Evolutionary conservation across 371 early-diverging fungal species (phyloP), one percentile per base, ranked within the genome.

Genomic region (Mucor ambiguus): DNA sequence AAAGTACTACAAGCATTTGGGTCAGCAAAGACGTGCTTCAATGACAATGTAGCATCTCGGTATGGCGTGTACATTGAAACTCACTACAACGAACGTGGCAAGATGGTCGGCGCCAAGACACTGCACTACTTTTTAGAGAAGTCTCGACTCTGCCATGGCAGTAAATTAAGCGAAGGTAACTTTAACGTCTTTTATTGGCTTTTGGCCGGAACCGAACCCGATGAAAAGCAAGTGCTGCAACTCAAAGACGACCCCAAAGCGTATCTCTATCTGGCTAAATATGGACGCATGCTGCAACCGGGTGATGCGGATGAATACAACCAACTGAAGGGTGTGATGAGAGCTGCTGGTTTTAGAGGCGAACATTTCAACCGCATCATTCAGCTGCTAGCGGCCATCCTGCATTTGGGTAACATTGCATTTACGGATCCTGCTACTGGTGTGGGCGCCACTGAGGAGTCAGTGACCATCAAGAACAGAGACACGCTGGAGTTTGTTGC

Each of bases 161-260:
- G 89, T 12, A 35, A 35, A 33, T 4, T 33, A 7, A 33, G 37
- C 37, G 37, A 95, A 63, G 85, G 92, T 69, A 96, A 93, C 79
- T 98, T 97, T 78, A 92, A 96, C 73, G 89, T 96, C 41, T 95
- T 98, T 76, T 94, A 96, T 78, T 89, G 94, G 60, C 83, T 98
- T 38, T 78, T 92, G 18, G 87, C 83, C 35, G 83, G 80, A 35
- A 35, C 37, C 46, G 72, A 67, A 32, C 63, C 77, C n/a, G 79
- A 83, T n/a, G 80, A 83, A 70, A 71, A 72, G 12, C 35, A 67
- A n/a, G 61, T 64, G 7, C 61, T 80, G 6, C 77, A 75, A 41
- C 54, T 80, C 8, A 57, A 52, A 14, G 49, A 35, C 37, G 37
- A 35, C 30, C 14, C 20, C 67, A 46, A 74, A 72, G 48, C 62